Evolutionary conservation across 2,329 filamentous ascomycete genomes (phyloP), one percentile per base, ranked within the genome.

Genomic region (Fusarium chlamydosporum): DNA sequence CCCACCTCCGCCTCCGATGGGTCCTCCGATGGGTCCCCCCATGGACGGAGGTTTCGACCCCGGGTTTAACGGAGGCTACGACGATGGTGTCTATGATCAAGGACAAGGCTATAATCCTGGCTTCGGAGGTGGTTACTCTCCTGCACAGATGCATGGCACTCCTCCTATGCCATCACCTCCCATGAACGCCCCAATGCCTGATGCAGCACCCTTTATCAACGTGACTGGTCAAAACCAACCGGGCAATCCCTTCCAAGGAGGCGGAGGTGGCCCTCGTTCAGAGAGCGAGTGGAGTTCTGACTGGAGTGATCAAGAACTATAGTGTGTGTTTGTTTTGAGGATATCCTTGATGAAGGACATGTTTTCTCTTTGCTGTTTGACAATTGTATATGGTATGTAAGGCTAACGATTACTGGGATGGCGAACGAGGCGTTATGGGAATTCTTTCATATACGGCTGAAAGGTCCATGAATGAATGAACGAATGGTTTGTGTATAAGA

Each of bases 221-320:
- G 34, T 74, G 26, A 71, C 71, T 20, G 71, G 72, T 4, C 72
- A 74, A 48, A 63, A 65, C 7, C 70, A 73, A 34, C 50, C 66
- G 29, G 64, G 70, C 2, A 56, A 62, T 33, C 56, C 55, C 9
- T 71, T 72, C 34, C 34, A 45, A 11, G 54, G 61, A 7, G 64
- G 59, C 2, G 45, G 53, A 37, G 27, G 66, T 38, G 52, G 52
- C 11, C 55, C 53, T 11, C 46, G 43, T 4, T 61, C 55, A 23
- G 59, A 60, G 12, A 58, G 51, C 6, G 59, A 68, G 11, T 70
- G 61, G 50, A 59, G 52, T 35, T 53, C 56, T 33, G 48, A 65
- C 11, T 18, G 61, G 47, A 43, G 46, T 53, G 34, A 60, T 23
- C 33, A 67, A 50, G 47, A 50, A 18, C 11, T 50, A 27, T 50